Base-by-base conservation (phyloP, 306 rosid genomes). In the Quercus wislizeni region DNA sequence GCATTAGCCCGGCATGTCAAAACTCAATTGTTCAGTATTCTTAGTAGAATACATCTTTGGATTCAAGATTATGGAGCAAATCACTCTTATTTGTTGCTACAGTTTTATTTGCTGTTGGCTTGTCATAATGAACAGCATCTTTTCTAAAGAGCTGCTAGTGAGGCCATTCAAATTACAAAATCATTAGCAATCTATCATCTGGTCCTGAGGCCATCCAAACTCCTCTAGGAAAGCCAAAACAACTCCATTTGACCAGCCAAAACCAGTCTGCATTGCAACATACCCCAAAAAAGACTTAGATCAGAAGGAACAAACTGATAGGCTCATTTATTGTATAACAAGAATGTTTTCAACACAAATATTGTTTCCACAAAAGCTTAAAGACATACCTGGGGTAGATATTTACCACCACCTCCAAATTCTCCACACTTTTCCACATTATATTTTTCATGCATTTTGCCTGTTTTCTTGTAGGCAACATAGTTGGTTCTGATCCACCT, bases 231-330 rank as follows among this genome's bases (percentile, higher is more conserved):
- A 89, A 67, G 98, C 96, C 85, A 95, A 87, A 49, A 91, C 95
- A 65, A 95, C 94, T 71, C 98, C 98, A 73, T 92, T 95, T 17
- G 98, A 90, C 98, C 97, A 95, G 11, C 98, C 99, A 87, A 95
- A 95, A 78, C 98, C 97, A 85, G 96, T 95, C 99, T 95, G 89
- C 86, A 85, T 79, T 82, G 78, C 79, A 82, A 70, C 51, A 84
- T 71, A 51, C 51, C 55, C 77, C 20, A 58, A 38, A 71, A 67
- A 81, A 63, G 18, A 82, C 74, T 65, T 5, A 73, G 3, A 41
- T 20, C 64, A 59, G 68, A 1, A 33, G n/a, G 31, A 59, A 9
- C 5, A 63, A 63, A 28, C 54, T 30, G 46, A 13, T 17, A 6
- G 49, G 49, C 14, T 5, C 12, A 7, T 30, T 31, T 65, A 21